These are phyloP conservation scores for Austroboletus rostrupii DNA, from an alignment of 1,284 basidiomycete genomes.

Conservation along the genomic window DNA sequence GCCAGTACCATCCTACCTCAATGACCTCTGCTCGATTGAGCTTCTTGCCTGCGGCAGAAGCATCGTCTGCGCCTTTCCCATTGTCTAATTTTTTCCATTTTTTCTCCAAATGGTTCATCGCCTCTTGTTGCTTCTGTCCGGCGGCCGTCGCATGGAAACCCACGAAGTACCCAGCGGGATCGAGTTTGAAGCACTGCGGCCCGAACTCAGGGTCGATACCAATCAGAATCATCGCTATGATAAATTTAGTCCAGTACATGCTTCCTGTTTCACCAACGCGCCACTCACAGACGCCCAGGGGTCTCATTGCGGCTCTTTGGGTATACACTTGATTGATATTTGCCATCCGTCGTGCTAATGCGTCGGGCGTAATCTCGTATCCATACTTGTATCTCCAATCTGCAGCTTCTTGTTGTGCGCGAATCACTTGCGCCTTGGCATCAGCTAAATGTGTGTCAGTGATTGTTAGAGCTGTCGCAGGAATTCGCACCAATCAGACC, in stretches of 20 bases:
- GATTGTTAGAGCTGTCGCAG: background rate
- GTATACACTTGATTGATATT: conserved; percentile 99
- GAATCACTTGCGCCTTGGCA: conserved; percentile 85
- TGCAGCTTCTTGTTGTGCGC: conserved; percentile 89
- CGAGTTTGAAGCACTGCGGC: conserved; percentile 96
- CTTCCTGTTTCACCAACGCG: background rate
- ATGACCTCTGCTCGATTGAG: conserved; percentile 71
- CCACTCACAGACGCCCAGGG: conserved; percentile 85
- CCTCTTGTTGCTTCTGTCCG: conserved; percentile 98
- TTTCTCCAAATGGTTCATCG: conserved; percentile 98
- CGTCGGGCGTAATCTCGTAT: conserved; percentile 96
- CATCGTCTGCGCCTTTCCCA: conserved; percentile 71
- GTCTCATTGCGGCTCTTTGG: conserved; percentile 95
- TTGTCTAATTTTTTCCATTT: conserved; percentile 94
- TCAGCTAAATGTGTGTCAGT: conserved; percentile 60
- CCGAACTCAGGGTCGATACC: conserved; percentile 88
- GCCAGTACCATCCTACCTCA: conserved; percentile 56
- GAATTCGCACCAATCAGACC: conserved; percentile 77
- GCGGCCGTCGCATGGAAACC: conserved; percentile 97
- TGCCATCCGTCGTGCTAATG: conserved; percentile 89
- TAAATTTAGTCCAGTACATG: conserved; percentile 4
- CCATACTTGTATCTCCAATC: conserved; percentile 97
- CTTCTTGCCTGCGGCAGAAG: conserved; percentile 62
- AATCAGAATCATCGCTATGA: conserved; percentile 90
- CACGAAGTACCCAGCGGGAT: conserved; percentile 98